A percentile compares a stretch with the other conserved stretches of the same genome.
Evolutionary conservation across 108 stramenopile species (phyloP).

Genomic region (Cyclotella kingstonii): DNA sequence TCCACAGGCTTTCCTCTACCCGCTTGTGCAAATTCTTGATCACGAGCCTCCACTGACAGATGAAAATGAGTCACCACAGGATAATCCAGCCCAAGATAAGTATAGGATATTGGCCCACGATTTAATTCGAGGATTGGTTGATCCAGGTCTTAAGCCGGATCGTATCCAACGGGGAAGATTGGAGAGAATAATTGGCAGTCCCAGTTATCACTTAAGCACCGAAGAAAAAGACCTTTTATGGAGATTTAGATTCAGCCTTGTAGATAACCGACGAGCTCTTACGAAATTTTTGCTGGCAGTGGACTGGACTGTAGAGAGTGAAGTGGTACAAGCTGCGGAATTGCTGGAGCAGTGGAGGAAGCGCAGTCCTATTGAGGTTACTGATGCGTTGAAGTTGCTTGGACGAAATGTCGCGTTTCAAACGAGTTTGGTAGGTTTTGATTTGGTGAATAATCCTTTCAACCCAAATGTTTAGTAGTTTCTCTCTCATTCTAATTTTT

Average conservation of each 20-base stretch:
- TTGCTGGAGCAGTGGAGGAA: conserved; percentile 93
- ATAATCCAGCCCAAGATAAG: conserved; percentile 92
- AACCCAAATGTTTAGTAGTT: background rate
- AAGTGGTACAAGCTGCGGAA: conserved; percentile 93
- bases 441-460: background rate
- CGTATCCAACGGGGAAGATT: conserved; percentile 73
- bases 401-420: conserved; percentile 92
- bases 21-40: conserved; percentile 65
- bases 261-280: conserved; percentile 90
- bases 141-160: conserved; percentile 95
- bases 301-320: conserved; percentile 92
- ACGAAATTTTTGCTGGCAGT: conserved; percentile 95
- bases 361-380: conserved; percentile 91
- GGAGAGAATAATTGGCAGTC: conserved; percentile 80
- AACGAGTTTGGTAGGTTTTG: conserved; percentile 57
- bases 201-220: conserved; percentile 77
- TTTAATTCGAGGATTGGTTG: conserved; percentile 88
- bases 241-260: conserved; percentile 93
- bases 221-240: conserved; percentile 96
- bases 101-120: conserved; percentile 93
- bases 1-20: conserved; percentile 30
- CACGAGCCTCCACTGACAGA: conserved; percentile 52
- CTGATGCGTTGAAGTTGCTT: conserved; percentile 95
- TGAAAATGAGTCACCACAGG: conserved; percentile 54
- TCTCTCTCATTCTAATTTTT: conserved; percentile 8